Base-by-base conservation (phyloP, 306 rosid genomes). In the Neltuma alba region DNA sequence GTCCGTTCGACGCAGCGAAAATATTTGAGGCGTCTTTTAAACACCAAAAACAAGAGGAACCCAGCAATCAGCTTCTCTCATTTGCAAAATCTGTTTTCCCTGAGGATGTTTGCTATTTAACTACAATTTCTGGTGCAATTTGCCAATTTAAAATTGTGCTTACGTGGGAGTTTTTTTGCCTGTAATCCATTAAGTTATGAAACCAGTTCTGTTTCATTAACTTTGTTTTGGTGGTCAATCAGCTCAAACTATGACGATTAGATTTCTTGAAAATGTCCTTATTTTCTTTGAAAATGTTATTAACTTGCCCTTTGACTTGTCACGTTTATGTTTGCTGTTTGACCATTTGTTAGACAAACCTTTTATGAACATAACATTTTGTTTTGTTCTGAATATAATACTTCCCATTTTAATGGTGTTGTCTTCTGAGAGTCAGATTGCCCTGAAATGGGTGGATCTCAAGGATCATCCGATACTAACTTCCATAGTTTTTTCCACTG, bases 51-150 rank as follows among this genome's bases (percentile, higher is more conserved):
- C 95, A 89, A 44, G 85, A 36, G 28, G 93, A 76, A 77, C 84
- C 87, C 13, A 82, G 82, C 44, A 73, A 86, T 83, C 85, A 82
- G 72, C 83, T 91, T 34, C 76, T 86, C 37, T 88, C 91, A 8
- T 88, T 94, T 71, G 88, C 98, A 11, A 94, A 90, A 68, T 88
- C 94, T 65, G 97, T 84, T 79, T 80, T 90, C 38, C 87, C 90
- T 0, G 85, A 80, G 60, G 89, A 82, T 52, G 84, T 78, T 75
- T 68, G 61, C 16, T 79, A 67, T 36, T 48, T 70, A 36, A 87
- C 80, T 9, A 79, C 80, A 68, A 72, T 82, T 70, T 84, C 86
- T 90, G 97, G 98, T 94, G 91, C 70, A 33, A 33, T 33, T 33
- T 86, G 86, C 93, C n/a, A n/a, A n/a, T n/a, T n/a, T n/a, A n/a